A percentile compares a stretch with the other conserved stretches of the same genome.
These are phyloP conservation scores for Vaucheria bursata DNA, from an alignment of 352 stramenopile genomes.

Conservation along the genomic window DNA sequence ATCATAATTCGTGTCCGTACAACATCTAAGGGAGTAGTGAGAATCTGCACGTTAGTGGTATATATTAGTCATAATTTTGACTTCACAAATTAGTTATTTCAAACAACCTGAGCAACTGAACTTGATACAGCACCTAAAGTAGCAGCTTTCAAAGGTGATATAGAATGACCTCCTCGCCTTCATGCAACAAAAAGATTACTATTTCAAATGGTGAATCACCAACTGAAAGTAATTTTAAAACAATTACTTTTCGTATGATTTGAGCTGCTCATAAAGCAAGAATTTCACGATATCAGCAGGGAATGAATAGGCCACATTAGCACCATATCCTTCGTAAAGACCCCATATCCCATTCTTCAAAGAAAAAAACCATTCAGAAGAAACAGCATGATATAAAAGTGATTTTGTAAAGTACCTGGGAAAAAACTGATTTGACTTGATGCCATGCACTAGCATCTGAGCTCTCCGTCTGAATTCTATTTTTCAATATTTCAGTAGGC, in stretches of 20 bases:
- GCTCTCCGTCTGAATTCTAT: no score
- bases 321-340: constrained; percentile 70
- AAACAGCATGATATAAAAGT: no score
- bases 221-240: background rate
- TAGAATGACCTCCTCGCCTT: constrained; percentile 44
- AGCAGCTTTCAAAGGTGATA: constrained; percentile 62
- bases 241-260: background rate
- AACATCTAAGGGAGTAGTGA: constrained; percentile 83
- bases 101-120: constrained; percentile 56
- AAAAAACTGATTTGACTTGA: no score
- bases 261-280: constrained; percentile 61
- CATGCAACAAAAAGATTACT: no score
- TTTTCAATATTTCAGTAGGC: no score
- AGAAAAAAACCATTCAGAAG: no score
- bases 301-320: constrained; percentile 56
- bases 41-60: no score
- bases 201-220: background rate
- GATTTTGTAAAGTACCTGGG: no score
- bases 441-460: no score
- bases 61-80: no score
- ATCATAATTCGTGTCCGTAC: constrained; percentile 86
- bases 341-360: constrained; percentile 55
- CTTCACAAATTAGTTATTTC: no score
- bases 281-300: constrained; percentile 75
- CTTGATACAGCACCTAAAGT: constrained; percentile 75